phyloP scores from a whole-genome alignment of 164 flowering plant genomes.

The Vitis cinerea region DNA sequence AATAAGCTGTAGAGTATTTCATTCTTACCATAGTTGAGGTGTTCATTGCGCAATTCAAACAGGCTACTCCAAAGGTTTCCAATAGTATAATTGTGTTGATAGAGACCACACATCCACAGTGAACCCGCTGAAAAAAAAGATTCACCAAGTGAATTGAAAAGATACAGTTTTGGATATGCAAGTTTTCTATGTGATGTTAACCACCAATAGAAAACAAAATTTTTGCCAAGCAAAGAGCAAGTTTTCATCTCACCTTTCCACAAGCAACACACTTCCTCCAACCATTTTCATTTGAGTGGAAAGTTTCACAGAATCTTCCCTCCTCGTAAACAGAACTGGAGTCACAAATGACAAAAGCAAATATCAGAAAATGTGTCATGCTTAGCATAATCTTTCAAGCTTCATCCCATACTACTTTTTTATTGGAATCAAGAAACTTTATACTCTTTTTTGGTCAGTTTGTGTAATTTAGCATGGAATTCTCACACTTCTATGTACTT shows the following conservation, averaged over 20 bases:
- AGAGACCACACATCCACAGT: conserved; percentile 38
- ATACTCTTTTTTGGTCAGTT: too few relatives aligned
- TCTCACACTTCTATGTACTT: too few relatives aligned
- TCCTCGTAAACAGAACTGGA: conserved; percentile 25
- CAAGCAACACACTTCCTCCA: conserved; percentile 34
- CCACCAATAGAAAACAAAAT: not conserved
- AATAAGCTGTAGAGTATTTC: not conserved
- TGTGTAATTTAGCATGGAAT: too few relatives aligned
- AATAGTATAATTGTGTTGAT: conserved; percentile 7
- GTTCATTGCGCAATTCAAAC: conserved; percentile 16
- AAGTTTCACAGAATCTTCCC: conserved; percentile 27
- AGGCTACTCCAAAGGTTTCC: conserved; percentile 26
- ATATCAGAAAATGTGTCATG: not conserved
- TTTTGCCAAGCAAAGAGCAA: not conserved
- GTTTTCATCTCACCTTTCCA: conserved; percentile 20
- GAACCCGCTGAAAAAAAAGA: conserved; percentile 21
- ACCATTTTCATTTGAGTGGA: conserved; percentile 26
- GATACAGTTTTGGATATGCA: not conserved
- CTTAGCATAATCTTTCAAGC: not conserved
- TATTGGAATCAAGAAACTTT: too few relatives aligned
- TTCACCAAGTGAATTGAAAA: not conserved
- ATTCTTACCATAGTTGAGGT: conserved; percentile 13
- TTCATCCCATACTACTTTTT: not conserved
- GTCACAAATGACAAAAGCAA: not conserved
- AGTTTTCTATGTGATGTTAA: not conserved